Conservation (phyloP, 208 protist genomes). For the Kentomonas sorsogonicus region DNA sequence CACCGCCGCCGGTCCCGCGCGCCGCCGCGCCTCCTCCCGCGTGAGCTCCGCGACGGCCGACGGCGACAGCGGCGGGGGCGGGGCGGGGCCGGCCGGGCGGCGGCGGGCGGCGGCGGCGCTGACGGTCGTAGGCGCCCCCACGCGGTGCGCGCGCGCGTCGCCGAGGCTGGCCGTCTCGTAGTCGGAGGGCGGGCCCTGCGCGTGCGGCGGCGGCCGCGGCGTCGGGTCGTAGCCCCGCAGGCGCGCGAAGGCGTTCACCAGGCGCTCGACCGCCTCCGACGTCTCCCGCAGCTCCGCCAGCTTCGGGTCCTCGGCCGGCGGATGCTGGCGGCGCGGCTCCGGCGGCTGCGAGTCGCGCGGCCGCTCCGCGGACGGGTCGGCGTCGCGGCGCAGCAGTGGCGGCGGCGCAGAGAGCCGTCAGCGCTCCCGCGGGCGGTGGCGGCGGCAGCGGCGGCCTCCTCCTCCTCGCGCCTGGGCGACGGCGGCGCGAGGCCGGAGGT, state of each 20-base stretch:
- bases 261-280: slow-evolving; percentile 76
- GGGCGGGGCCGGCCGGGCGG: background rate
- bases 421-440: no score
- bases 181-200: background rate
- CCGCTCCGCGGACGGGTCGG: background rate
- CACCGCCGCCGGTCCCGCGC: background rate
- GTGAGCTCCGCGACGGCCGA: background rate
- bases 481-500: background rate
- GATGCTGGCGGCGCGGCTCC: background rate
- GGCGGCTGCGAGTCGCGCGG: background rate
- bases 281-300: slow-evolving; percentile 68
- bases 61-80: background rate
- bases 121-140: no score
- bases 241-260: slow-evolving; percentile 73
- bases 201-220: background rate
- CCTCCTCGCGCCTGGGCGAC: background rate
- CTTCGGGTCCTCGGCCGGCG: slow-evolving; percentile 20
- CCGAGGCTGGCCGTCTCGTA: slow-evolving; percentile 7
- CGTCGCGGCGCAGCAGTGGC: background rate
- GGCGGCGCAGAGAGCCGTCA: background rate
- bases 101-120: no score
- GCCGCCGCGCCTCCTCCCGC: background rate
- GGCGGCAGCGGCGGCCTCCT: background rate
- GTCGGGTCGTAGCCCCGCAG: slow-evolving; percentile 37
- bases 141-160: slow-evolving; percentile 2